Base-by-base conservation (phyloP, 2,329 filamentous ascomycete genomes). In the Curvularia verruculosa region DNA sequence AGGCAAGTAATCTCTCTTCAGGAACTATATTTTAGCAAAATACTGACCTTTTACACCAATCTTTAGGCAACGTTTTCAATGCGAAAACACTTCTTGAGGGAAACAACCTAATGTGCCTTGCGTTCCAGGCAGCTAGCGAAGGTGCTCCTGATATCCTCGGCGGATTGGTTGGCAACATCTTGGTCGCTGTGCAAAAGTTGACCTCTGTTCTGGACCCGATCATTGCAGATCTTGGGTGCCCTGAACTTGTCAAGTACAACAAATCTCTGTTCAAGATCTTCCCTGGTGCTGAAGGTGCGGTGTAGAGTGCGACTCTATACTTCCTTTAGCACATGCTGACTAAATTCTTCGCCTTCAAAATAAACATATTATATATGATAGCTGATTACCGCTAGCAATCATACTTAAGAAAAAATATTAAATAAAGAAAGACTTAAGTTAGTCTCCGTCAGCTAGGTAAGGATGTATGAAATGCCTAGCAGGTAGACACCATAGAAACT, bases 61-160 rank as follows among this genome's bases (percentile, higher is more conserved):
- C 13, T 41, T 13, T 26, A 40, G 36, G 47, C 7, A 64, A 64
- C 24, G 55, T 55, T 4, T 65, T 63, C 53, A 66, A 67, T 9
- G 53, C 49, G 7, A 54, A 41, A 9, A 58, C 49, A 15, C 54
- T 67, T 18, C 53, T 58, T 4, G 49, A 65, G 18, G 63, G 63
- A 15, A 67, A 67, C 43, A 66, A 67, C 9, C 54, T 34, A 9
- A 58, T 59, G 18, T 67, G 65, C 45, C 63, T 66, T 39, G 54
- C 61, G 7, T 49, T 67, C 24, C 63, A 66, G 34, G 61, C 61
- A 4, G 57, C 58, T 9, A 46, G 62, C 34, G 53, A 60, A 3
- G 63, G 55, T 5, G 46, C 55, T 1, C 65, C 65, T 18, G 56
- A 63, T 26, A 60, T 66, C 36, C 36, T 45, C 40, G 58, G 59